Percentiles rank a stretch among this genome's conserved stretches.
phyloP scores from a whole-genome alignment of 345 rosid species.

The Eutrema yunnanense region DNA sequence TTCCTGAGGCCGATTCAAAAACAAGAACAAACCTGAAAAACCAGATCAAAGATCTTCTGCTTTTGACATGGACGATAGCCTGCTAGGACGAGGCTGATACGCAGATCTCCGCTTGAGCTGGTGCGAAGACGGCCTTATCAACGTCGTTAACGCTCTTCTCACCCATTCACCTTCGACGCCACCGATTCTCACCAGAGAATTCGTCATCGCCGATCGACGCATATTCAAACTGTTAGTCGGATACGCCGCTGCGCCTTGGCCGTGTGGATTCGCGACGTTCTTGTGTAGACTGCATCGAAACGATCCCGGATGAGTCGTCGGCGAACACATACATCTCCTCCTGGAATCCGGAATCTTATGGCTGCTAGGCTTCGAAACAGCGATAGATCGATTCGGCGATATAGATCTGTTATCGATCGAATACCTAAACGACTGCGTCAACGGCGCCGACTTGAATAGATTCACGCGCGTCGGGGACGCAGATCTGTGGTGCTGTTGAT shows the following conservation, averaged over 20 bases:
- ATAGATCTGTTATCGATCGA: constrained; percentile 53
- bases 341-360: constrained; percentile 37
- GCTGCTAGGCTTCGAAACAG: constrained; percentile 37
- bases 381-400: constrained; percentile 46
- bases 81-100: constrained; percentile 63
- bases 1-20: constrained; percentile 10
- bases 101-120: constrained; percentile 61
- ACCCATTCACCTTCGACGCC: constrained; percentile 95
- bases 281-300: constrained; percentile 78
- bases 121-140: constrained; percentile 86
- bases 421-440: constrained; percentile 44
- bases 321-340: constrained; percentile 81
- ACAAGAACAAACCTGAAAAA: constrained; percentile 31
- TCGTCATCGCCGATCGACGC: constrained; percentile 88
- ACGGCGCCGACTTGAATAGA: constrained; percentile 37
- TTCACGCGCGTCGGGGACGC: constrained; percentile 68
- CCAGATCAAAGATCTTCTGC: constrained; percentile 30
- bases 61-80: constrained; percentile 67
- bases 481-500: constrained; percentile 37
- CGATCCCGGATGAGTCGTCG: constrained; percentile 80
- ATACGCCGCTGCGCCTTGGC: constrained; percentile 31
- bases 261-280: constrained; percentile 25
- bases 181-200: constrained; percentile 85
- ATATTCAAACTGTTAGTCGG: constrained; percentile 58
- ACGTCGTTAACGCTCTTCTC: constrained; percentile 70